Base-by-base conservation (phyloP, 768 basidiomycete species). In the Rhodotorula sphaerocarpa region DNA sequence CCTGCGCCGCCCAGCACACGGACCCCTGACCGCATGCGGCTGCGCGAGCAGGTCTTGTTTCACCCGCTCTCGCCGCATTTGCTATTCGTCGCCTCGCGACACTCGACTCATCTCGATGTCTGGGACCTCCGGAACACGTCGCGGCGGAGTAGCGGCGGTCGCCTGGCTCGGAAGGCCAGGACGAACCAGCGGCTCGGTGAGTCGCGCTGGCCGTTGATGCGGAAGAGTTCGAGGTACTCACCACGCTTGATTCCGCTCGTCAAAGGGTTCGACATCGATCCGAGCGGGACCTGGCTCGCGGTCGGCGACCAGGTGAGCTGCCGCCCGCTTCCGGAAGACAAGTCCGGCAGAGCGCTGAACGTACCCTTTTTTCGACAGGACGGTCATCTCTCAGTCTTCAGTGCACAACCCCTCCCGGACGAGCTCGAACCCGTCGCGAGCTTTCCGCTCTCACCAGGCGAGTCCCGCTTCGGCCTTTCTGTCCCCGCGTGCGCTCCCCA, bases 121-220 rank as follows among this genome's bases (percentile, higher is more conserved):
- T 95, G 87, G 86, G 92, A 95, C 73, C 73, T 90, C 9, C 82
- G 90, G 1, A 80, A 85, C 55, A 80, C 34, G 74, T 76, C 54
- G 27, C 67, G 23, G 80, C 82, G 45, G 55, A 81, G 23, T 73
- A 76, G 57, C 41, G 28, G 42, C 30, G 57, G 57, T 0, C 42
- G 34, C 72, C 79, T 51, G 21, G 16, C 82, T 68, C 64, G 72
- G 59, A 54, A 53, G 15, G 77, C 91, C 90, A 70, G 91, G 89
- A 74, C 93, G 92, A 79, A 99, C 96, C 77, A 96, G 95, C 71
- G 69, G 47, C n/a, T 67, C 93, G 79, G 97, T 96, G 34, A 50
- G 55, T 34, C 5, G 18, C 33, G 28, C 28, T 50, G 14, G 11
- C 5, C 11, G 10, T 34, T 12, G 12, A 14, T 42, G 2, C n/a